A percentile compares a stretch with the other conserved stretches of the same genome.
phyloP scores from a whole-genome alignment of 345 rosid species.

The Heritiera fomes region DNA sequence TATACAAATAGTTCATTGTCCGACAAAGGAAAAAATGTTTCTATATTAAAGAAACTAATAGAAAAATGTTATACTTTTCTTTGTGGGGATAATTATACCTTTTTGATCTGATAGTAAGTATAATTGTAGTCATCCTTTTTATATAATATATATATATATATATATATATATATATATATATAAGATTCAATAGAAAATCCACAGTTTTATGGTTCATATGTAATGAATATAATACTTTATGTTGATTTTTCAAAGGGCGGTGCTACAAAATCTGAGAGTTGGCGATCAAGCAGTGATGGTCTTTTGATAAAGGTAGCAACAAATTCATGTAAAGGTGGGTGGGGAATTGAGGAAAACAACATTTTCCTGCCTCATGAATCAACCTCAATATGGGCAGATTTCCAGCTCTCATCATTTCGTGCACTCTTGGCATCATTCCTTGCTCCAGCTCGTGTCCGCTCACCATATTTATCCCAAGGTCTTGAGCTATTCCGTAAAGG shows the following conservation, averaged over 20 bases:
- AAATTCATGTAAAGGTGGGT: conserved; percentile 54
- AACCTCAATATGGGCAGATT: conserved; percentile 40
- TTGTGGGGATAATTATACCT: background rate
- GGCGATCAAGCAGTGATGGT: conserved; percentile 63
- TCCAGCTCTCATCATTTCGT: conserved; percentile 70
- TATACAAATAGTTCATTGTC: background rate
- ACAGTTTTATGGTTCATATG: conserved; percentile 8
- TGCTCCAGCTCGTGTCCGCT: conserved; percentile 60
- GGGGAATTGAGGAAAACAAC: conserved; percentile 48
- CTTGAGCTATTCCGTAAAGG: conserved; percentile 82
- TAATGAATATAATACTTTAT: background rate
- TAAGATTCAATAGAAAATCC: background rate
- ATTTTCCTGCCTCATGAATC: conserved; percentile 37
- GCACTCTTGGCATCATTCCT: conserved; percentile 78
- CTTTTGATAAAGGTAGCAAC: conserved; percentile 60
- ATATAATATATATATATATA: background rate
- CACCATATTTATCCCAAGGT: conserved; percentile 59
- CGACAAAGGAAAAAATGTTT: background rate
- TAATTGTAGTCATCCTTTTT: background rate
- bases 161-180: background rate
- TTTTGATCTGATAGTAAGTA: background rate
- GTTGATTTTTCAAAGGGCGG: conserved; percentile 58
- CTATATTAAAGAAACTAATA: background rate
- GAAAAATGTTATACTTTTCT: background rate
- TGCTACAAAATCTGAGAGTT: conserved; percentile 58